Base-by-base conservation (phyloP, 176 grass and related monocot species). In the Puccinellia tenuiflora region DNA sequence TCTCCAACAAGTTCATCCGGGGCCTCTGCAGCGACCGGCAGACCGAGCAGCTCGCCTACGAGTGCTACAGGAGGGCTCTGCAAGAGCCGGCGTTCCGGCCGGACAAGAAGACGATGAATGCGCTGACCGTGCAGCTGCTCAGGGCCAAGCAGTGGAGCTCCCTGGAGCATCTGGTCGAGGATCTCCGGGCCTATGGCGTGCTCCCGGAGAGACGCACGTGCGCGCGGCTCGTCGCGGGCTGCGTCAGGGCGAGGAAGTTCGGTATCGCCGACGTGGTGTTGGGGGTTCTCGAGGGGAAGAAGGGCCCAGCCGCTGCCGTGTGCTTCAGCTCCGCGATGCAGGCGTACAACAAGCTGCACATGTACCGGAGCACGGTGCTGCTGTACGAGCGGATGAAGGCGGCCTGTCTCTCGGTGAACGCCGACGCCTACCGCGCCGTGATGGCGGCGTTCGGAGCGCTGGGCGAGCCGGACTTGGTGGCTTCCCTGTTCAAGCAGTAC, bases 271-370 rank as follows among this genome's bases (percentile, higher is more conserved):
- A 98, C 9, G 64, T 73, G n/a, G 39, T 93, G 85, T 89, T 98
- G 17, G 76, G 80, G 11, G 25, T 86, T 15, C 63, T 93, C 35
- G 82, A 88, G 16, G 76, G 34, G n/a, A 90, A 86, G 83, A 93
- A 90, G 74, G 92, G 84, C 2, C 77, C 61, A 37, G 7, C 80
- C 45, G 90, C 89, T 0, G 40, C 59, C 30, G 47, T 79, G 56
- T 85, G 85, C 85, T 98, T 95, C 84, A 45, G 77, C 73, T 84
- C 89, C 0, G 96, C 96, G 67, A 83, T 98, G 96, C 79, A 59
- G 60, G 87, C 89, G 76, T 95, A 95, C 89, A 98, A 93, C 92
- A 91, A 83, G 87, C 92, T 98, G 53, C 96, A 91, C 73, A 98
- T 98, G 96, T 90, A 92, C 86, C 85, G 74, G 22, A 88, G 87